Evolutionary conservation across 208 protist genomes (phyloP), one percentile per base, ranked within the genome.

Genomic region (Blechomonas ayalai): DNA sequence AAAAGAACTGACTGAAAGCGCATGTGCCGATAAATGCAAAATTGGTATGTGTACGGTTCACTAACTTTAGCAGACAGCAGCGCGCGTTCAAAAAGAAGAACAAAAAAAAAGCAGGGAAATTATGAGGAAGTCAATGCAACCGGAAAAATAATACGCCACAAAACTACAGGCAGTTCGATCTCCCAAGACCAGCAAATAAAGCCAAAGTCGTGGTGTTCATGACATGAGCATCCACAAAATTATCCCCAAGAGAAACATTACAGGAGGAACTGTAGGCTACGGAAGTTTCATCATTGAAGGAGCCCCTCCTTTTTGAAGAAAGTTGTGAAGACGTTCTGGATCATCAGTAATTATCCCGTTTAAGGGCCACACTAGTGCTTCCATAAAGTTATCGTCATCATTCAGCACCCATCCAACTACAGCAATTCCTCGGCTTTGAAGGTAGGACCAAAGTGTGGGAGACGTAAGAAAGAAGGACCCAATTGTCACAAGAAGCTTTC

Each of bases 381-480:
- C 63, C 12, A 57, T 34, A 31, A 84, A 82, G 25, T 92, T 77
- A 0, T 61, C 46, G 18, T 72, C 62, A 32, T 80, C 69, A 43
- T 92, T 92, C 20, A 88, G 25, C n/a, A 86, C 74, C 70, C 74
- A 92, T 10, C 60, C 83, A 1, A 87, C 34, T 22, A 92, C 83
- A 5, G 68, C 59, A 22, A 92, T 58, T 0, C 73, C 83, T 12
- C 83, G 65, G 16, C 57, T 55, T 39, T 88, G 73, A 2, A 92
- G 61, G 53, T 88, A 74, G 19, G 53, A 56, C 83, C 83, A 92
- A 24, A 89, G 34, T 13, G 56, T 54, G 5, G 75, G 78, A 16
- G 80, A 72, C 9, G 43, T 73, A 16, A 92, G 49, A 15, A 85
- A 45, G 39, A 58, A 81, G 10, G 37, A 18, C 1, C 32, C 54